A percentile compares a stretch with the other conserved stretches of the same genome.
Conservation (phyloP, 75 land plant species). For the Larix kaempferi region DNA sequence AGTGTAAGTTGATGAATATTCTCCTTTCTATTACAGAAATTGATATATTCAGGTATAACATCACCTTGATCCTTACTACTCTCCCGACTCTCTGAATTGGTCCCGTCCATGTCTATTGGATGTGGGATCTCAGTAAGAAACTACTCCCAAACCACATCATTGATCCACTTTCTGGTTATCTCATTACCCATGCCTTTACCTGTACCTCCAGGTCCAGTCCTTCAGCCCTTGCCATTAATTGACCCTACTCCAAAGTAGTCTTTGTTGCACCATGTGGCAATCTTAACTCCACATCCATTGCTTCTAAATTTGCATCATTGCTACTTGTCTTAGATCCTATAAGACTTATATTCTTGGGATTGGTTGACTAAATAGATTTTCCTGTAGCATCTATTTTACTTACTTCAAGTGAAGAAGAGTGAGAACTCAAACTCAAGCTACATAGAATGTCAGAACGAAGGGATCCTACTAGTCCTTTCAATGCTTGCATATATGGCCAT, state of each 20-base stretch:
- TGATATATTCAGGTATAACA: conserved; percentile 8
- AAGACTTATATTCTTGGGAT: conserved; percentile 12
- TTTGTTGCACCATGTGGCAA: neutral
- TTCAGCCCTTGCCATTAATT: neutral
- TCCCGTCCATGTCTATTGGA: conserved; percentile 57
- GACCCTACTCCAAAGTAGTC: neutral
- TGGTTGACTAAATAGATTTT: conserved; percentile 2
- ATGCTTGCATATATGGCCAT: conserved; percentile 10
- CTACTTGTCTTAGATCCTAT: conserved; percentile 2
- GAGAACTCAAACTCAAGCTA: conserved; percentile 49
- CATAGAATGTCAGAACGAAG: conserved; percentile 31
- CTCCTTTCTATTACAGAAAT: conserved; percentile 9
- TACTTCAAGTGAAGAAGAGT: conserved; percentile 43
- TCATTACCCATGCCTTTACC: conserved; percentile 4
- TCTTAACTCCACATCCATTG: neutral
- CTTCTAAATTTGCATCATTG: conserved; percentile 16
- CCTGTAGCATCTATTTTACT: conserved; percentile 12
- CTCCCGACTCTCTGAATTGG: conserved; percentile 35
- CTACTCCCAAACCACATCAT: conserved; percentile 81
- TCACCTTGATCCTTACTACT: conserved; percentile 31
- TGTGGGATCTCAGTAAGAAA: conserved; percentile 78
- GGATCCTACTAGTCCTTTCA: conserved; percentile 22
- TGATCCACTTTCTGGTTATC: conserved; percentile 19
- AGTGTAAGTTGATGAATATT: conserved; percentile 35
- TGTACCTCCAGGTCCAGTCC: neutral